Conservation (phyloP, 2,329 filamentous ascomycete genomes). For the Cladophialophora chaetospira region DNA sequence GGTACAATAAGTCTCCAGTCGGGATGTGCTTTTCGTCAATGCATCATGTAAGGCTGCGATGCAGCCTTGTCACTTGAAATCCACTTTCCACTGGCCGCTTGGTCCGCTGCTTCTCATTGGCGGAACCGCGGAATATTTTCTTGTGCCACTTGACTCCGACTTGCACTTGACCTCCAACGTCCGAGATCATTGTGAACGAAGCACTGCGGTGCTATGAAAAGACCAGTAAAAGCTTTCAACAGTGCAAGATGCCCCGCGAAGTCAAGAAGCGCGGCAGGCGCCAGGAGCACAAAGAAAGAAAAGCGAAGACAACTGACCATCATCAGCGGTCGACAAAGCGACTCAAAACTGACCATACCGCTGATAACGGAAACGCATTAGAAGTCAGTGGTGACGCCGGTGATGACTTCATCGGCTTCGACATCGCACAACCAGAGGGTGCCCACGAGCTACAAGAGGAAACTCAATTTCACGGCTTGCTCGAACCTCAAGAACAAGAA, state of each 20-base stretch:
- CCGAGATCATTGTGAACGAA: no score
- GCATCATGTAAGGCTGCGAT: not conserved
- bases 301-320: conserved; percentile 41
- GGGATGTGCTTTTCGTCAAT: no score
- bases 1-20: no score
- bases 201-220: no score
- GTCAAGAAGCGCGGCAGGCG: conserved; percentile 51
- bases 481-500: conserved; percentile 90
- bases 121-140: conserved; percentile 3
- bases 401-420: conserved; percentile 45
- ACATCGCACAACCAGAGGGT: conserved; percentile 28
- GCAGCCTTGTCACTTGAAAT: not conserved
- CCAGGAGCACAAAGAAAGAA: conserved; percentile 41
- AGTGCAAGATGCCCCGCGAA: conserved; percentile 48
- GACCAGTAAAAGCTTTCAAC: not conserved
- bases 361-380: conserved; percentile 26
- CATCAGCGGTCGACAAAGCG: conserved; percentile 43
- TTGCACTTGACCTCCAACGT: not conserved
- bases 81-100: not conserved
- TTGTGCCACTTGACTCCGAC: not conserved
- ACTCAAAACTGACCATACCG: conserved; percentile 38
- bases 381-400: conserved; percentile 31
- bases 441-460: conserved; percentile 45
- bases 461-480: conserved; percentile 85
- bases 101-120: not conserved